A percentile compares a stretch with the other conserved stretches of the same genome.
These are phyloP conservation scores for Breynia disticha DNA, from an alignment of 441 rosid genomes.

Conservation along the genomic window DNA sequence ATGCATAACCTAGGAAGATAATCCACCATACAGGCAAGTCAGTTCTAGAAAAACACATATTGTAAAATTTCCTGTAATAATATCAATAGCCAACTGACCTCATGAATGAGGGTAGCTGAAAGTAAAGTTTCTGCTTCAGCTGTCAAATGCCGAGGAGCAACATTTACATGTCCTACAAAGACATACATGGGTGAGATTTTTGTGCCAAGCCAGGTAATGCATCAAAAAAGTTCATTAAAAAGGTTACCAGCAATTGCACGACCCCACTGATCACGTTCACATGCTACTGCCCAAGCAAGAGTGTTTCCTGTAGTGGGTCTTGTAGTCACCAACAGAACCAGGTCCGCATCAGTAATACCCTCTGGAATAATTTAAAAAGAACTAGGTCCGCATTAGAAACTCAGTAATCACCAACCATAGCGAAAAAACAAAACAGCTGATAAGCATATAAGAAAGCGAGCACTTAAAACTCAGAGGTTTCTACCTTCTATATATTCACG, in stretches of 20 bases:
- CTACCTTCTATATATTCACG: conserved; percentile 90
- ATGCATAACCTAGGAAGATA: conserved; percentile 72
- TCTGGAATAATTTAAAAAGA: conserved; percentile 33
- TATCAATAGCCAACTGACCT: conserved; percentile 34
- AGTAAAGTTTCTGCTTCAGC: conserved; percentile 95
- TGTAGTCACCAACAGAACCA: conserved; percentile 92
- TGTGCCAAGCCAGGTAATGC: not conserved
- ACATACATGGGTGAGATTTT: conserved; percentile 10
- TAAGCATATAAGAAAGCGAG: not conserved
- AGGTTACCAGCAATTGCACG: conserved; percentile 91
- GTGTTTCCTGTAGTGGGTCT: conserved; percentile 99
- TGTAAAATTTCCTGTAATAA: conserved; percentile 7
- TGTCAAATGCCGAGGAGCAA: conserved; percentile 98
- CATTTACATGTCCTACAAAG: conserved; percentile 87
- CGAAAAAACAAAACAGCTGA: no score
- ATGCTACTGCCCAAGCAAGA: conserved; percentile 99
- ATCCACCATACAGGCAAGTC: conserved; percentile 9
- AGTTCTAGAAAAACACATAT: conserved; percentile 6
- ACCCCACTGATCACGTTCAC: conserved; percentile 99
- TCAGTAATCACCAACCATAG: no score
- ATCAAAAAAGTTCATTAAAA: not conserved
- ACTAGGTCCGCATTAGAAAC: not conserved
- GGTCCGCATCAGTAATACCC: conserved; percentile 85
- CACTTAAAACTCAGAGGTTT: conserved; percentile 9
- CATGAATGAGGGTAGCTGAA: conserved; percentile 94